phyloP scores from a whole-genome alignment of 179 eudicot species.

The Monotropa hypopitys region DNA sequence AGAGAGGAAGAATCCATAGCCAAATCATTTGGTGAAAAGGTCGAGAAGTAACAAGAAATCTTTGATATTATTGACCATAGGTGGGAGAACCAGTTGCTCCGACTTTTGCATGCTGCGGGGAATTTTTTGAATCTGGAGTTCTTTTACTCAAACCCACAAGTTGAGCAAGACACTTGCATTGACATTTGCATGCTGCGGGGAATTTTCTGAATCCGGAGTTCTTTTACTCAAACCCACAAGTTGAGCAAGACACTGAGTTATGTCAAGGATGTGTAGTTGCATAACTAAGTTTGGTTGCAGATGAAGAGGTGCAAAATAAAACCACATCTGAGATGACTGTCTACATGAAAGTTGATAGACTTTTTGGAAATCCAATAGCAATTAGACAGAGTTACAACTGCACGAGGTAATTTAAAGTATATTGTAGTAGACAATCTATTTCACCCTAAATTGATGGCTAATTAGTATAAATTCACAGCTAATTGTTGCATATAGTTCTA shows the following conservation, averaged over 20 bases:
- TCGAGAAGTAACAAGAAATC: neutral
- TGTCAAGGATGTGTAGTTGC: neutral
- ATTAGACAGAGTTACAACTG: too few species aligned
- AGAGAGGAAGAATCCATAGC: neutral
- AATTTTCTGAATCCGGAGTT: too few species aligned
- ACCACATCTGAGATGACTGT: neutral
- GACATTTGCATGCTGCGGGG: too few species aligned
- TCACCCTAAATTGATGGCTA: too few species aligned
- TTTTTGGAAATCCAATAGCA: neutral
- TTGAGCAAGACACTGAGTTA: too few species aligned
- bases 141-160: neutral
- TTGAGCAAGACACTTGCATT: neutral
- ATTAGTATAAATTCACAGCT: too few species aligned
- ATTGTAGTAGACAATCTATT: too few species aligned
- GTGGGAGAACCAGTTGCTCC: slow-evolving; percentile 6
- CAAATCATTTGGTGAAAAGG: neutral
- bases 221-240: too few species aligned
- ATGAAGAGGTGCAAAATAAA: neutral
- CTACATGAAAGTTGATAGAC: neutral
- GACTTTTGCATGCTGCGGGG: slow-evolving; percentile 6
- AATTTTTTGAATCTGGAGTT: slow-evolving; percentile 3
- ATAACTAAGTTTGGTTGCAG: neutral
- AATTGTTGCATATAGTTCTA: too few species aligned
- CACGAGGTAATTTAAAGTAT: too few species aligned
- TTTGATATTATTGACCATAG: slow-evolving; percentile 4